Percentiles rank a stretch among this genome's conserved stretches.
phyloP scores from a whole-genome alignment of 768 basidiomycete species.

The Flagelloscypha sp. region DNA sequence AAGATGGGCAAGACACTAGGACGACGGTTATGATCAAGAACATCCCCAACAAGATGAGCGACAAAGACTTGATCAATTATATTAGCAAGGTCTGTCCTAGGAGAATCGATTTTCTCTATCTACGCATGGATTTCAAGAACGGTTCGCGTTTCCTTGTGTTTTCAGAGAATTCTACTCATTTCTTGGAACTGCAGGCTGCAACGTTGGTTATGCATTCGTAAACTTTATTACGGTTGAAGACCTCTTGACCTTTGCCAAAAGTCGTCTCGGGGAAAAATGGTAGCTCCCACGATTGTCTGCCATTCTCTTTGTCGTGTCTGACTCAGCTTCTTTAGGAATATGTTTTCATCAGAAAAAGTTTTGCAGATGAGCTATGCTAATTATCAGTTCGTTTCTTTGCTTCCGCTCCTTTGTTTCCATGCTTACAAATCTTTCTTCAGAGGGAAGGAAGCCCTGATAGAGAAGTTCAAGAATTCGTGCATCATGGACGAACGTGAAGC shows the following conservation, averaged over 20 bases:
- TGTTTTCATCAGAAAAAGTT: slow-evolving; percentile 88
- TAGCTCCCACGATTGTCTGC: slow-evolving; percentile 21
- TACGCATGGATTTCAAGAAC: slow-evolving; percentile 81
- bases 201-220: slow-evolving; percentile 81
- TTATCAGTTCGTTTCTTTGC: slow-evolving; percentile 60
- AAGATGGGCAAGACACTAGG: slow-evolving; percentile 68
- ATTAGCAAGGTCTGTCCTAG: slow-evolving; percentile 68
- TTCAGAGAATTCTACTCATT: slow-evolving; percentile 1
- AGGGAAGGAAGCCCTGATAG: slow-evolving; percentile 84
- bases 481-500: slow-evolving; percentile 83
- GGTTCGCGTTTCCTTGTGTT: slow-evolving; percentile 31
- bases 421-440: slow-evolving; percentile 23
- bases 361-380: slow-evolving; percentile 90
- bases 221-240: slow-evolving; percentile 81
- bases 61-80: slow-evolving; percentile 59
- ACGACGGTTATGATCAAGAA: slow-evolving; percentile 90
- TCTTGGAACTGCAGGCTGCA: slow-evolving; percentile 44
- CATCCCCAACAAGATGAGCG: slow-evolving; percentile 87
- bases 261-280: slow-evolving; percentile 77
- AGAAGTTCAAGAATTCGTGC: slow-evolving; percentile 87
- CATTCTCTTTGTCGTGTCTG: slow-evolving; percentile 1
- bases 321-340: slow-evolving; percentile 50
- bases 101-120: slow-evolving; percentile 78
- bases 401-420: slow-evolving; percentile 5
- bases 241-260: slow-evolving; percentile 65